A percentile compares a stretch with the other conserved stretches of the same genome.
These are phyloP conservation scores for Mycena galericulata DNA, from an alignment of 768 basidiomycete species.

Conservation along the genomic window DNA sequence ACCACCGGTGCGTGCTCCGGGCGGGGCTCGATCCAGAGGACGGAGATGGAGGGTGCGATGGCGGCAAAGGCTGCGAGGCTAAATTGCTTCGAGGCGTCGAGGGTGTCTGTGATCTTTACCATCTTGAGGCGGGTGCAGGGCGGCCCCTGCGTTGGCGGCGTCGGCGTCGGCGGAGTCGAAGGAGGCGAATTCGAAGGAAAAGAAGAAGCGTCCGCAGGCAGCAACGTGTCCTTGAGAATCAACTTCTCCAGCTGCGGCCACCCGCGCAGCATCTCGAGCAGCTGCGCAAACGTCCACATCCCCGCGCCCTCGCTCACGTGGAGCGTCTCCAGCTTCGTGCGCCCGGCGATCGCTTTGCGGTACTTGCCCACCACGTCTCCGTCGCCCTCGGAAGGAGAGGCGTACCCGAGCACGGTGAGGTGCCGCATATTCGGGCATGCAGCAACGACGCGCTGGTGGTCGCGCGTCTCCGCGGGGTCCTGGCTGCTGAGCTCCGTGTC, in stretches of 20 bases:
- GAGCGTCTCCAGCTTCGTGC: conserved; percentile 7
- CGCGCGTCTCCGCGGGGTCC: conserved; percentile 20
- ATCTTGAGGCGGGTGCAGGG: conserved; percentile 13
- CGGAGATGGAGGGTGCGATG: too few species aligned
- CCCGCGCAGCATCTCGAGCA: conserved; percentile 21
- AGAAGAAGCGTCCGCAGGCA: not conserved
- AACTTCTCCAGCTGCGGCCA: conserved; percentile 27
- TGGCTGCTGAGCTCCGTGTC: conserved; percentile 29
- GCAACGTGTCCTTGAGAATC: conserved; percentile 18
- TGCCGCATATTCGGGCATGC: conserved; percentile 21
- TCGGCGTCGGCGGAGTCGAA: not conserved
- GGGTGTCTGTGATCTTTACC: conserved; percentile 29
- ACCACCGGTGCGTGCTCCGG: too few species aligned
- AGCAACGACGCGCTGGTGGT: conserved; percentile 25
- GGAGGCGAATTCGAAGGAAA: too few species aligned
- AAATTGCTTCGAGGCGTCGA: conserved; percentile 17
- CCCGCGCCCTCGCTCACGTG: conserved; percentile 8
- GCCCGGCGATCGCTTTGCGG: conserved; percentile 1
- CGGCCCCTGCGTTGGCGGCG: not conserved
- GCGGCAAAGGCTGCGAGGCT: too few species aligned
- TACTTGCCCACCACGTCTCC: conserved; percentile 13
- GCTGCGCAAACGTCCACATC: conserved; percentile 2
- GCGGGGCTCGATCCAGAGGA: too few species aligned
- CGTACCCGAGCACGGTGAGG: conserved; percentile 26
- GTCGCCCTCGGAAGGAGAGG: too few species aligned